A percentile compares a stretch with the other conserved stretches of the same genome.
These are phyloP conservation scores for Leccinum fibrillosum DNA, from an alignment of 768 basidiomycete genomes.

Conservation along the genomic window DNA sequence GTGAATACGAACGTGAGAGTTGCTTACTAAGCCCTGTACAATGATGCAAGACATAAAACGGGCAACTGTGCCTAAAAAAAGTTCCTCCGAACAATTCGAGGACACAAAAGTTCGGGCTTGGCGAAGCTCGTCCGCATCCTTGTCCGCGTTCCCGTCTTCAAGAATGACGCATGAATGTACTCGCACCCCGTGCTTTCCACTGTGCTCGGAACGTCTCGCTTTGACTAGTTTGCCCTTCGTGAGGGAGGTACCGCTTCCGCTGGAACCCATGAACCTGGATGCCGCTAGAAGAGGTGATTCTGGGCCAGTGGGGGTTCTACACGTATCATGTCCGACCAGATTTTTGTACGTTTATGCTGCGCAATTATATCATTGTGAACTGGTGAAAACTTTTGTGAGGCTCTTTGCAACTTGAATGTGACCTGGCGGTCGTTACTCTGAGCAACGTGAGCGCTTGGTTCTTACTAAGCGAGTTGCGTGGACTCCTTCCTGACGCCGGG, in stretches of 20 bases:
- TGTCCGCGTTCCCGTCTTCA: constrained; percentile 95
- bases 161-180: constrained; percentile 48
- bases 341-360: not conserved
- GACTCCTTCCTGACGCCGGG: too few relatives aligned
- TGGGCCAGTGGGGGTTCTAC: constrained; percentile 33
- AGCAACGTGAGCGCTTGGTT: too few relatives aligned
- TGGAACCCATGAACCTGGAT: constrained; percentile 63
- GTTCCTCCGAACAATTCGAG: too few relatives aligned
- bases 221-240: constrained; percentile 39
- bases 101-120: constrained; percentile 58
- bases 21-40: too few relatives aligned
- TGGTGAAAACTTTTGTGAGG: too few relatives aligned
- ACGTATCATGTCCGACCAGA: constrained; percentile 8
- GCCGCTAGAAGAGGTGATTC: constrained; percentile 36
- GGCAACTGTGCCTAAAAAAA: too few relatives aligned
- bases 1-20: too few relatives aligned
- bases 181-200: constrained; percentile 33
- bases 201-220: constrained; percentile 37
- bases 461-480: too few relatives aligned
- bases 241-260: constrained; percentile 68
- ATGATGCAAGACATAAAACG: too few relatives aligned
- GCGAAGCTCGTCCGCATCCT: constrained; percentile 79
- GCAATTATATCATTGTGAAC: not conserved
- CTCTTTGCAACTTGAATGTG: not conserved
- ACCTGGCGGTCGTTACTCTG: too few relatives aligned